Base-by-base conservation (phyloP, 306 rosid species). In the Cotoneaster glaucophyllus region DNA sequence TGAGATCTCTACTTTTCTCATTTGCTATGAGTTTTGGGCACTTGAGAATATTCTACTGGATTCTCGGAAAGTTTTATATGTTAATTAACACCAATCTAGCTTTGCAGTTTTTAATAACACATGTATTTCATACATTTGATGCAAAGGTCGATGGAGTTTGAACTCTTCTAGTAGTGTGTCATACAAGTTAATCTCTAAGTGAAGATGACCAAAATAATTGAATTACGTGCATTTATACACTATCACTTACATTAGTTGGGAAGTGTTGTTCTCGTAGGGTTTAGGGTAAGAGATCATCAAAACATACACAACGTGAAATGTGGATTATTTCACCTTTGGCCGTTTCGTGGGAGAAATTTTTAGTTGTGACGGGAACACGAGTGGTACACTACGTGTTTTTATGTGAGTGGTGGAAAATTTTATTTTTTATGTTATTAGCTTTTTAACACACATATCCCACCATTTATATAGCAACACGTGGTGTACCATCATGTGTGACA, bases 21-120 rank as follows among this genome's bases (percentile, higher is more conserved):
- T 43, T 78, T 81, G 91, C 87, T 83, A 74, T 83, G 76, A 81
- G 76, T 90, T 90, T 86, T 83, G 87, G 76, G 66, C 78, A 78
- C 83, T 74, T 72, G 37, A 78, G 67, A 43, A 24, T 50, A 39
- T 26, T 31, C 63, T 74, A 69, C 59, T 73, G 52, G 70, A 81
- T 84, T 83, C 81, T 84, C 85, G 80, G 85, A 80, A 64, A 70
- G 67, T 70, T 77, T 68, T 48, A 48, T 48, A 48, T 41, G 44
- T 26, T 29, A 53, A 56, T 26, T 29, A 53, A 43, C 76, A 14
- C 34, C 53, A 73, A 77, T 53, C 61, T 65, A 70, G 44, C 70
- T 78, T 78, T 87, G 88, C 87, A 87, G 80, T 79, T 83, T 82
- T 74, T 59, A 78, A 77, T 73, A 65, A 77, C 79, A 34, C 15